A percentile compares a stretch with the other conserved stretches of the same genome.
Evolutionary conservation across 441 rosid genomes (phyloP).

Genomic region (Brassica balearica): DNA sequence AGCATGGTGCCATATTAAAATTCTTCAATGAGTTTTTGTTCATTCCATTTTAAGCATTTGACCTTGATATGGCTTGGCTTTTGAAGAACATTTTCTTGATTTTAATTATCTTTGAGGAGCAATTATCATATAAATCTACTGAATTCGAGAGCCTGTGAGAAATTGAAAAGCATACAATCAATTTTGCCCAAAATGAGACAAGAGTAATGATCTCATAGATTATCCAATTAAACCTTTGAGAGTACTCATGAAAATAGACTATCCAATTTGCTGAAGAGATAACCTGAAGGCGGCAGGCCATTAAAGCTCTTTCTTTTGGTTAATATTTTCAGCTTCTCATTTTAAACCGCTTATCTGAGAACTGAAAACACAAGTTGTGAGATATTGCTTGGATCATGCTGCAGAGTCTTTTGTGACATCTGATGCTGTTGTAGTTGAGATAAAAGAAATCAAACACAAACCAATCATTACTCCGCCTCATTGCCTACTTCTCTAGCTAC

Average conservation of each 20-base stretch:
- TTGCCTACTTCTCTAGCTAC: constrained; percentile 36
- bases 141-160: constrained; percentile 37
- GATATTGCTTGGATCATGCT: constrained; percentile 90
- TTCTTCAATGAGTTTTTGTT: not conserved
- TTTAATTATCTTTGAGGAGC: not conserved
- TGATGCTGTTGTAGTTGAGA: constrained; percentile 75
- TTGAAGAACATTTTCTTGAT: constrained; percentile 1
- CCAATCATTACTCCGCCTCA: constrained; percentile 51
- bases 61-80: not conserved
- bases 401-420: constrained; percentile 73
- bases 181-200: too few relatives aligned
- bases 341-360: too few relatives aligned
- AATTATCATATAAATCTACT: not conserved
- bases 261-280: not conserved
- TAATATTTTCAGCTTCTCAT: not conserved
- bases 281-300: not conserved
- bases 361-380: constrained; percentile 60
- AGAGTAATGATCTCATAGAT: not conserved
- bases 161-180: not conserved
- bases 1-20: constrained; percentile 45
- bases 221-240: too few relatives aligned
- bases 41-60: constrained; percentile 27
- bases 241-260: too few relatives aligned
- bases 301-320: not conserved
- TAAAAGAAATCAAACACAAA: constrained; percentile 49